Base-by-base conservation (phyloP, 2,329 filamentous ascomycete species). In the Aspergillus piperis region DNA sequence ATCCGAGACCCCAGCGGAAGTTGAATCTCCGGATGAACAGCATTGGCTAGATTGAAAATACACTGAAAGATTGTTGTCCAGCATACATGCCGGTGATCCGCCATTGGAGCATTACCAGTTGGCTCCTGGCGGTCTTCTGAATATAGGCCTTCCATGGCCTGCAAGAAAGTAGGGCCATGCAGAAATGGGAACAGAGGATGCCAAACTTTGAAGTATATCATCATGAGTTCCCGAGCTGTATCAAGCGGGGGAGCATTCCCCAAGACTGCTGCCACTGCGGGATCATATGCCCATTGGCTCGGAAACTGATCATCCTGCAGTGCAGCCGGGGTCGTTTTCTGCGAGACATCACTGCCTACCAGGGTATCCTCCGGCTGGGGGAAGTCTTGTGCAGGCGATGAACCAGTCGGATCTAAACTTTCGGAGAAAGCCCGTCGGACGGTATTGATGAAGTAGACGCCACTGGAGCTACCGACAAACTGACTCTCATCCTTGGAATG, bases 381-480 rank as follows among this genome's bases (percentile, higher is more conserved):
- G 10, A 75, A 74, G 2, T 65, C 66, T 11, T 61, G 62, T 5
- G 60, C 64, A 19, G 64, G 62, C 5, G 62, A 60, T 25, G 65
- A 59, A 13, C 41, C 59, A 3, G 62, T 60, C 8, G 64, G 53
- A 48, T 70, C 69, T 27, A 75, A 65, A 6, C 73, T 71, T 19
- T 71, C 68, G 5, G 78, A 77, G 66, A 84, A 84, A n/a, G 81
- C 81, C 32, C 78, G 77, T 44, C 80, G 80, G 58, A 84, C 82
- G 1, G 82, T 84, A 60, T 84, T 83, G 65, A 82, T 77, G 68
- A 84, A 84, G 69, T 80, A 84, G 48, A 84, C 80, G 3, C 82
- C 82, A 42, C 78, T 82, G 11, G 81, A 81, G 64, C 80, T 82
- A 25, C 82, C 82, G 30, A 84, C 79, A 65, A 83, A 84, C 56